A percentile compares a stretch with the other conserved stretches of the same genome.
These are phyloP conservation scores for Clitoria ternatea DNA, from an alignment of 306 rosid genomes.

Conservation along the genomic window DNA sequence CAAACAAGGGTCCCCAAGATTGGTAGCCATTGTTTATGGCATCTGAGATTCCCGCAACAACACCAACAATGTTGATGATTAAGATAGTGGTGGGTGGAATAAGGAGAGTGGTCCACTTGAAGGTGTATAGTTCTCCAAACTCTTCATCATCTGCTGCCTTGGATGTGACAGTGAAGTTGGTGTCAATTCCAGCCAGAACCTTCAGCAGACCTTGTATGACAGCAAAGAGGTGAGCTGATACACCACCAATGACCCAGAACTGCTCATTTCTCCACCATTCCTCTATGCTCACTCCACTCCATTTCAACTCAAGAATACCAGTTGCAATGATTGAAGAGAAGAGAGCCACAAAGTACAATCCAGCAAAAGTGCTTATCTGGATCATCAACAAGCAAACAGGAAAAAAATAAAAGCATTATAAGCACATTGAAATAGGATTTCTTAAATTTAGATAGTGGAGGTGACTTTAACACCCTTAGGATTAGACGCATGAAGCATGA, in stretches of 20 bases:
- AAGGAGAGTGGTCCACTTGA: constrained; percentile 80
- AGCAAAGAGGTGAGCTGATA: constrained; percentile 85
- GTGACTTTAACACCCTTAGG: too few species aligned
- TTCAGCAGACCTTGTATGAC: constrained; percentile 81
- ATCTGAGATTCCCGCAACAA: constrained; percentile 87
- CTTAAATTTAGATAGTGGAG: too few species aligned
- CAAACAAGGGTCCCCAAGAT: constrained; percentile 86
- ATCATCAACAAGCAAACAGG: constrained; percentile 25
- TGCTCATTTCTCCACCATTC: constrained; percentile 99
- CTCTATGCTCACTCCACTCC: constrained; percentile 95
- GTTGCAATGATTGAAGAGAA: constrained; percentile 80
- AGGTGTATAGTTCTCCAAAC: constrained; percentile 66
- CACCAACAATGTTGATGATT: constrained; percentile 79
- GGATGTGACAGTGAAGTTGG: constrained; percentile 79
- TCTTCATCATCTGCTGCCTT: constrained; percentile 84
- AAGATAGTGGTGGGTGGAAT: constrained; percentile 85
- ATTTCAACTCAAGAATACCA: constrained; percentile 76
- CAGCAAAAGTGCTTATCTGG: constrained; percentile 88
- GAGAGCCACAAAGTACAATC: constrained; percentile 68
- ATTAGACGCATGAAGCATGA: too few species aligned
- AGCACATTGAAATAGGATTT: background rate
- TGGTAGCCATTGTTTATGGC: constrained; percentile 86
- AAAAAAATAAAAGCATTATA: background rate
- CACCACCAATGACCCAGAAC: constrained; percentile 93
- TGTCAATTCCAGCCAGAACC: constrained; percentile 77